Percentiles rank a stretch among this genome's conserved stretches.
Conservation (phyloP, 2,329 filamentous ascomycete species). For the Talaromyces verruculosus region DNA sequence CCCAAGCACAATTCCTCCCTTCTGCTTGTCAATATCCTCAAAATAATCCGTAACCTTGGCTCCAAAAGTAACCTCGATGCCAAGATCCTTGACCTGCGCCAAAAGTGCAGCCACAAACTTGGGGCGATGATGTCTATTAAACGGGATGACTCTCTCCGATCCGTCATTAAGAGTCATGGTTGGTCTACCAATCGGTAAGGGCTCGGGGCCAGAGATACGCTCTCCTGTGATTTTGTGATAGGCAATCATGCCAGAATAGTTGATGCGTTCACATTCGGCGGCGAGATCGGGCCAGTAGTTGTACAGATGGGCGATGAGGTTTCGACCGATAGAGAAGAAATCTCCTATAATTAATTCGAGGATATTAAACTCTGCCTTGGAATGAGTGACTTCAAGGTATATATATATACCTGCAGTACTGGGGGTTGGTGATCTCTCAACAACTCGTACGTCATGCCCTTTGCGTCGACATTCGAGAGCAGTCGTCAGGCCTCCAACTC, state of each 20-base stretch:
- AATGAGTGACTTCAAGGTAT: background rate
- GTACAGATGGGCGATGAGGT: constrained; percentile 23
- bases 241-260: constrained; percentile 16
- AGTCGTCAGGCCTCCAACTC: constrained; percentile 30
- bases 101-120: constrained; percentile 26
- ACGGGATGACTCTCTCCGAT: constrained; percentile 12
- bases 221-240: constrained; percentile 29
- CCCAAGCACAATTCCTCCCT: constrained; percentile 14
- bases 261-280: constrained; percentile 22
- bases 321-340: constrained; percentile 25
- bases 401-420: constrained; percentile 13
- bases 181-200: constrained; percentile 17
- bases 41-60: constrained; percentile 23
- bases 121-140: constrained; percentile 25
- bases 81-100: constrained; percentile 24
- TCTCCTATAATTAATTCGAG: constrained; percentile 25
- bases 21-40: constrained; percentile 11
- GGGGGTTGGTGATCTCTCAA: constrained; percentile 24
- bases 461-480: constrained; percentile 33
- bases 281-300: constrained; percentile 25
- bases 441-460: constrained; percentile 31
- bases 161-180: constrained; percentile 13
- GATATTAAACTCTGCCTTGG: background rate
- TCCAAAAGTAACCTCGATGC: constrained; percentile 26
- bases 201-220: constrained; percentile 23